phyloP scores from a whole-genome alignment of 768 basidiomycete species.

The Suillus clintonianus region DNA sequence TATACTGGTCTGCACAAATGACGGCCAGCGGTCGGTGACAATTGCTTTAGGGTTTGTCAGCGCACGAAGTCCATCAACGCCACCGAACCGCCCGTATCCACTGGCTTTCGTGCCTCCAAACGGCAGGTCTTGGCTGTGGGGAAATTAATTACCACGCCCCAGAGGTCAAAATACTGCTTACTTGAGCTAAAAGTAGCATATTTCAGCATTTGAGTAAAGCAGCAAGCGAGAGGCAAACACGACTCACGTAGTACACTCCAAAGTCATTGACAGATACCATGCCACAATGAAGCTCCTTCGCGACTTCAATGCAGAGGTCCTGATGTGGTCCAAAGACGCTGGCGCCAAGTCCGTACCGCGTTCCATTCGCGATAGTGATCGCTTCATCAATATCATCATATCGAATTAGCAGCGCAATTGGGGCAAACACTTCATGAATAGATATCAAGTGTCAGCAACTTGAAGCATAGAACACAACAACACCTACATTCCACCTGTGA shows the following conservation, averaged over 20 bases:
- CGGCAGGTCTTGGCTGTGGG: constrained; percentile 80
- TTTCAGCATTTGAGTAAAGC: constrained; percentile 16
- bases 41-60: constrained; percentile 90
- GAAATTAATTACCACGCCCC: constrained; percentile 1
- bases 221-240: neutral
- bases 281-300: constrained; percentile 82
- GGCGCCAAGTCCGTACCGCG: constrained; percentile 88
- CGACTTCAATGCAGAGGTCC: constrained; percentile 75
- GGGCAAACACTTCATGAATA: constrained; percentile 76
- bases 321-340: constrained; percentile 92
- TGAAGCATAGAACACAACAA: constrained; percentile 1
- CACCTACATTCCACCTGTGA: constrained; percentile 77
- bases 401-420: constrained; percentile 82
- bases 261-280: constrained; percentile 99
- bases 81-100: constrained; percentile 94
- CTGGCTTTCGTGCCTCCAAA: constrained; percentile 93
- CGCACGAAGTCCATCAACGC: constrained; percentile 88
- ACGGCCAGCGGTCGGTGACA: constrained; percentile 83
- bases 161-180: constrained; percentile 37
- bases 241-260: constrained; percentile 79
- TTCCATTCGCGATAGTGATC: constrained; percentile 84
- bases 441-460: constrained; percentile 13
- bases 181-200: constrained; percentile 55
- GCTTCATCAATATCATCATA: constrained; percentile 87
- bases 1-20: constrained; percentile 79